These are phyloP conservation scores for Neurospora sublineolata DNA, from an alignment of 495 filamentous ascomycete species.

Conservation along the genomic window DNA sequence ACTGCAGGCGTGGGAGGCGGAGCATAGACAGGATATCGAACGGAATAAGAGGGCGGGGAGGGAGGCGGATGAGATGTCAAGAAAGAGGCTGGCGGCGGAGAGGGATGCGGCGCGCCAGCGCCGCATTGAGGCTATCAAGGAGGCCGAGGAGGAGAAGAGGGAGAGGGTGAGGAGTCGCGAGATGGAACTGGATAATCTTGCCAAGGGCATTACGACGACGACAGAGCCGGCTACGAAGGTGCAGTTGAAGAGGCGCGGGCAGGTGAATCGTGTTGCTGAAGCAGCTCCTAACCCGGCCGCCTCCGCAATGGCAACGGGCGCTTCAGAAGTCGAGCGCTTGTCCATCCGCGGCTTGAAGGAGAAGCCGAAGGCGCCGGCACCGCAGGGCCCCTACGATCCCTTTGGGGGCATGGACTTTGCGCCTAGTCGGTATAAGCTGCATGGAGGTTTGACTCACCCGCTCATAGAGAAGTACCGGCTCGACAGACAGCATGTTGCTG, in stretches of 20 bases:
- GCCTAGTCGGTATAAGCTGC: slow-evolving; percentile 55
- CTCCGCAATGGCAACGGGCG: background rate
- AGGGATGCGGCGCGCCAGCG: slow-evolving; percentile 46
- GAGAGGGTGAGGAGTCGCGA: slow-evolving; percentile 37
- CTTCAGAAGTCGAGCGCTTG: slow-evolving; percentile 30
- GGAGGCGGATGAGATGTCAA: slow-evolving; percentile 40
- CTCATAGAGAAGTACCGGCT: slow-evolving; percentile 38
- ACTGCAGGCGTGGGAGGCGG: slow-evolving; percentile 54
- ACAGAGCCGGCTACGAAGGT: slow-evolving; percentile 42
- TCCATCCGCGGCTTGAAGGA: slow-evolving; percentile 70
- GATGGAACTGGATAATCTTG: slow-evolving; percentile 40
- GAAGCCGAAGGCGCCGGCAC: slow-evolving; percentile 24
- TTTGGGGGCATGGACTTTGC: slow-evolving; percentile 63
- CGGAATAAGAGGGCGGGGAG: slow-evolving; percentile 54
- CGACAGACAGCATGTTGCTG: slow-evolving; percentile 43
- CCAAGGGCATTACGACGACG: slow-evolving; percentile 4
- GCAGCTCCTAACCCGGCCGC: slow-evolving; percentile 7
- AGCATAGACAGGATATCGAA: slow-evolving; percentile 60
- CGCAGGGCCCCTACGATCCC: slow-evolving; percentile 67
- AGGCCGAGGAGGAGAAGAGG: slow-evolving; percentile 43
- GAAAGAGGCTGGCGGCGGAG: slow-evolving; percentile 27
- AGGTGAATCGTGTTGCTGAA: slow-evolving; percentile 20
- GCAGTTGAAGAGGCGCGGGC: slow-evolving; percentile 55
- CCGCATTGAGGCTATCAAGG: slow-evolving; percentile 46
- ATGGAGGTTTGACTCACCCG: slow-evolving; percentile 44